phyloP scores from a whole-genome alignment of 257 asterid genomes.

The Ocimum tenuiflorum region DNA sequence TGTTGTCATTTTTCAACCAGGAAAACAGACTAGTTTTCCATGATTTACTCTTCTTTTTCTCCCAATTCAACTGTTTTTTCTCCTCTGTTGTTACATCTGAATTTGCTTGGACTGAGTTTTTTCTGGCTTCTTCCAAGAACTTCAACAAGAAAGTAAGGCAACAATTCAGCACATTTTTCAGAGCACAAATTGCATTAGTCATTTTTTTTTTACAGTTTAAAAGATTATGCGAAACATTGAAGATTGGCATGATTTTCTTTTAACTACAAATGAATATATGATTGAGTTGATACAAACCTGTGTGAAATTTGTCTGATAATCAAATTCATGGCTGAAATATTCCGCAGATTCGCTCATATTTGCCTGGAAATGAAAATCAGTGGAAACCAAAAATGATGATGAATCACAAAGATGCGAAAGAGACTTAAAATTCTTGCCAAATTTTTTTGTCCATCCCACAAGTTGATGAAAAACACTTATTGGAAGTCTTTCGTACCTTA shows the following conservation, averaged over 20 bases:
- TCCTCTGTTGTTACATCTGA: slow-evolving; percentile 8
- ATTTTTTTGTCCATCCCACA: too few species aligned
- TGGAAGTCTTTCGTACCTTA: neutral
- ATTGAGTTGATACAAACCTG: too few species aligned
- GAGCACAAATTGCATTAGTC: neutral
- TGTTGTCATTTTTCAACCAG: slow-evolving; percentile 59
- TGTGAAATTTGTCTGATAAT: slow-evolving; percentile 52
- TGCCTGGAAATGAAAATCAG: slow-evolving; percentile 14
- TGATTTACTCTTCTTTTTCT: slow-evolving; percentile 43
- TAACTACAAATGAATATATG: too few species aligned
- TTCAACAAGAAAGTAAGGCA: slow-evolving; percentile 12
- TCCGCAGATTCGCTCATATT: slow-evolving; percentile 40
- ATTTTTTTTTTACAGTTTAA: neutral
- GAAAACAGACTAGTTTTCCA: slow-evolving; percentile 63
- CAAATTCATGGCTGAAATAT: slow-evolving; percentile 37
- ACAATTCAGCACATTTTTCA: neutral
- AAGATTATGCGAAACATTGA: too few species aligned
- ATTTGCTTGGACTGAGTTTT: slow-evolving; percentile 15
- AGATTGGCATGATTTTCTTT: neutral
- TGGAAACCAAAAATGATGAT: neutral
- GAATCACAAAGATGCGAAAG: neutral
- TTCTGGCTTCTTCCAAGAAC: slow-evolving; percentile 73
- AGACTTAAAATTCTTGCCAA: neutral
- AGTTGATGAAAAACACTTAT: neutral
- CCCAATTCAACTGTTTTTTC: slow-evolving; percentile 24